phyloP scores from a whole-genome alignment of 805 yeast genomes.

The Hermanozyma aechmeae region DNA sequence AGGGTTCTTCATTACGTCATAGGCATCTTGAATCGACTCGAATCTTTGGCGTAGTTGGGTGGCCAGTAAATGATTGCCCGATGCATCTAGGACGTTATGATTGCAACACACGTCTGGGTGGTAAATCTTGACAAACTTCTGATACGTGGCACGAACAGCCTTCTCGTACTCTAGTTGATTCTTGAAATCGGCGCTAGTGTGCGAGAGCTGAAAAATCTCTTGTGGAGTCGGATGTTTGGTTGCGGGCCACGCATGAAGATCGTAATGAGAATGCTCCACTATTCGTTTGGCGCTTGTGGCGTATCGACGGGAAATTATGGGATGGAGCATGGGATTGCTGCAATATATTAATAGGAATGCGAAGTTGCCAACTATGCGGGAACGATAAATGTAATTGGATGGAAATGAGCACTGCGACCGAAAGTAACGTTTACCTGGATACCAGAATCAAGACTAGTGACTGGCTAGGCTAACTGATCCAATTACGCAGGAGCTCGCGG shows the following conservation, averaged over 20 bases:
- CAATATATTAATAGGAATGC: too few species aligned
- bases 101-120: slow-evolving; percentile 62
- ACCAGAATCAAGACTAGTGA: too few species aligned
- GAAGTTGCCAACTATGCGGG: too few species aligned
- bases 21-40: slow-evolving; percentile 25
- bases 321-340: too few species aligned
- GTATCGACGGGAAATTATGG: neutral
- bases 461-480: too few species aligned
- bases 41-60: slow-evolving; percentile 24
- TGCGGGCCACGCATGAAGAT: slow-evolving; percentile 49
- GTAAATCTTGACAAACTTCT: slow-evolving; percentile 52
- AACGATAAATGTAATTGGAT: too few species aligned
- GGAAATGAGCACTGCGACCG: too few species aligned
- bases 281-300: neutral
- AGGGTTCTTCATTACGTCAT: slow-evolving; percentile 44
- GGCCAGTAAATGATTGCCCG: slow-evolving; percentile 20
- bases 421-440: too few species aligned
- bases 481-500: too few species aligned
- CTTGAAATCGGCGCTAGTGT: slow-evolving; percentile 29
- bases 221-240: slow-evolving; percentile 55
- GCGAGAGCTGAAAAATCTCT: slow-evolving; percentile 40
- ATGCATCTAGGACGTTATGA: slow-evolving; percentile 14
- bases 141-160: slow-evolving; percentile 25
- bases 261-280: slow-evolving; percentile 12
- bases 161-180: slow-evolving; percentile 42